These are phyloP conservation scores for Dactylellina cionopaga DNA, from an alignment of 2,329 filamentous ascomycete genomes.

Conservation along the genomic window DNA sequence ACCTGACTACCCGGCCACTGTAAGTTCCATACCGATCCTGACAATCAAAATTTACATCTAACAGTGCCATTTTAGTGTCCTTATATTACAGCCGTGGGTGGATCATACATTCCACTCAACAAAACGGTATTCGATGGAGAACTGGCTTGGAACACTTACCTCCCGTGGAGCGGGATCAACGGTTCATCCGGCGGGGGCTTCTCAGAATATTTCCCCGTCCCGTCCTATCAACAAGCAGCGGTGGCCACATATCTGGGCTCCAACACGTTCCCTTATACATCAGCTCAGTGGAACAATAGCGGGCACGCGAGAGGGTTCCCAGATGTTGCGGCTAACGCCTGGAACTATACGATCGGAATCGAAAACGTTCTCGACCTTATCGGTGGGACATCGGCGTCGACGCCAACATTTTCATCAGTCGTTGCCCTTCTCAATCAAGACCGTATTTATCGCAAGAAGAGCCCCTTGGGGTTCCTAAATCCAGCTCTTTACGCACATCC, in stretches of 20 bases:
- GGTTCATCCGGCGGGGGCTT: slow-evolving; percentile 65
- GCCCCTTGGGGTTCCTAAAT: slow-evolving; percentile 40
- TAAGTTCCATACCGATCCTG: slow-evolving; percentile 65
- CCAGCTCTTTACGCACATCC: slow-evolving; percentile 53
- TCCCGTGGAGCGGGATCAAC: slow-evolving; percentile 60
- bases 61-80: slow-evolving; percentile 65
- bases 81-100: slow-evolving; percentile 74
- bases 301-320: slow-evolving; percentile 66
- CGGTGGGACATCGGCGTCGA: slow-evolving; percentile 65
- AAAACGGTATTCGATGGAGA: slow-evolving; percentile 64
- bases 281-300: slow-evolving; percentile 65
- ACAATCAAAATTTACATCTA: slow-evolving; percentile 62
- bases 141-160: slow-evolving; percentile 59
- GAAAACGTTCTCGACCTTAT: slow-evolving; percentile 58
- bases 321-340: slow-evolving; percentile 67
- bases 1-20: slow-evolving; percentile 65
- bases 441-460: slow-evolving; percentile 54
- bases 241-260: slow-evolving; percentile 63
- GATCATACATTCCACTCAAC: slow-evolving; percentile 60
- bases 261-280: slow-evolving; percentile 57
- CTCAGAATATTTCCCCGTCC: slow-evolving; percentile 65
- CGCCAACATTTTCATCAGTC: slow-evolving; percentile 61
- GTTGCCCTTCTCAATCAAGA: slow-evolving; percentile 63
- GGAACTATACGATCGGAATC: slow-evolving; percentile 59
- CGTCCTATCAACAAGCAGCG: slow-evolving; percentile 64